A percentile compares a stretch with the other conserved stretches of the same genome.
Evolutionary conservation across 441 rosid species (phyloP).

Genomic region (Bruguiera hainesii): DNA sequence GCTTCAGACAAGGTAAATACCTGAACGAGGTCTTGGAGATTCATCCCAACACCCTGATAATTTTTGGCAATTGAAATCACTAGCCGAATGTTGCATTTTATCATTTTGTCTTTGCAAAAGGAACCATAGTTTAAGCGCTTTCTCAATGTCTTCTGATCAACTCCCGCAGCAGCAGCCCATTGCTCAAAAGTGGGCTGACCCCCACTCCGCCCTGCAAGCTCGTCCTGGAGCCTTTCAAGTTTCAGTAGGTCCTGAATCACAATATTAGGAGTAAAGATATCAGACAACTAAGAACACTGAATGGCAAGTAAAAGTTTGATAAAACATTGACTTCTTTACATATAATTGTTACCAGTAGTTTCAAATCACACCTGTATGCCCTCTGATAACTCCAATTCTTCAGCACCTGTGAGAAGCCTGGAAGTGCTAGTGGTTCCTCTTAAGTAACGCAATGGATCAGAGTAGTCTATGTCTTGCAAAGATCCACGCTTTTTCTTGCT

Average conservation of each 20-base stretch:
- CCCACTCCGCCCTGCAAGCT: conserved; percentile 66
- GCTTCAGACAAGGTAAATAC: conserved; percentile 33
- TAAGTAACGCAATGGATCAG: conserved; percentile 77
- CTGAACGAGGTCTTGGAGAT: conserved; percentile 96
- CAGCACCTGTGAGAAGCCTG: conserved; percentile 74
- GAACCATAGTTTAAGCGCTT: conserved; percentile 60
- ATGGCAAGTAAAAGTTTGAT: background rate
- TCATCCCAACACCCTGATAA: conserved; percentile 83
- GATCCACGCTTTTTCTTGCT: conserved; percentile 58
- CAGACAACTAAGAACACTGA: conserved; percentile 16
- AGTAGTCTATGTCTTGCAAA: conserved; percentile 56
- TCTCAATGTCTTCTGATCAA: conserved; percentile 65
- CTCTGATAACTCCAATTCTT: conserved; percentile 66
- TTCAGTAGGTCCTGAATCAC: conserved; percentile 70
- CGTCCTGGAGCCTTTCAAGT: conserved; percentile 73
- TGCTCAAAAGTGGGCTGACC: conserved; percentile 68
- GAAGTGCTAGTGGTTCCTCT: conserved; percentile 61
- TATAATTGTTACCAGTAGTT: background rate
- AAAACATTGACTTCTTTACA: background rate
- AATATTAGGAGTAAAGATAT: conserved; percentile 6
- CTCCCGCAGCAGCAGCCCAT: conserved; percentile 94
- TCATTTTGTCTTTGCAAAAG: conserved; percentile 87
- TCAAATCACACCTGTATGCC: conserved; percentile 77
- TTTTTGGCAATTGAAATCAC: conserved; percentile 94
- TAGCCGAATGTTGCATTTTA: conserved; percentile 88